Base-by-base conservation (phyloP, 176 grass and related monocot genomes). In the Puccinellia tenuiflora region DNA sequence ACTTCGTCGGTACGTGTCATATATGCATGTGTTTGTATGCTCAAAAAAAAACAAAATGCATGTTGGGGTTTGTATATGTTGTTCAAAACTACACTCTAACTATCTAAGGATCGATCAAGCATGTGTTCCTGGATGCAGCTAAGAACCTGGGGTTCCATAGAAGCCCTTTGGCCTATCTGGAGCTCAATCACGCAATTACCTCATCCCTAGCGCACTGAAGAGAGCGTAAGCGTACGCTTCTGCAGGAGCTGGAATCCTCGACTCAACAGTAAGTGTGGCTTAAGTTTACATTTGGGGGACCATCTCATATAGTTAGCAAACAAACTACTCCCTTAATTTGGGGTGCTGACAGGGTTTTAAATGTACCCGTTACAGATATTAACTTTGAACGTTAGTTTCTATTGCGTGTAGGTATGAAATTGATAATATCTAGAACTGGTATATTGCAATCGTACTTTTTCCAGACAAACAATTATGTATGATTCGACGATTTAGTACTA, bases 221-320 rank as follows among this genome's bases (percentile, higher is more conserved):
- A 34, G 29, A 76, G 87, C n/a, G n/a, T n/a, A n/a, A n/a, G n/a
- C n/a, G n/a, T 92, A 83, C 10, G 87, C 86, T 5, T 92, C 90
- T 3, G 90, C 25, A 0, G 90, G 90, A 62, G 28, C 90, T 47
- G 90, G 90, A 13, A 84, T 86, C 28, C 90, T 92, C 0, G 87
- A 92, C 25, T 76, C 84, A 20, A 92, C 90, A 1, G 90, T 83
- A 75, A 62, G 51, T 29, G 38, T 12, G 22, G 3, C 57, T 15
- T 24, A 24, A 56, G 53, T 56, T 56, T 22, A 3, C 53, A 8
- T 10, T 22, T 55, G 9, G 2, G 21, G 21, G 18, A 55, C n/a
- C 46, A 22, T 55, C 53, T n/a, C n/a, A n/a, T n/a, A n/a, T n/a
- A n/a, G n/a, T n/a, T n/a, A n/a, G n/a, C n/a, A n/a, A n/a, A n/a